phyloP scores from a whole-genome alignment of 2,329 filamentous ascomycete genomes.

The Cryphonectria naterciae region DNA sequence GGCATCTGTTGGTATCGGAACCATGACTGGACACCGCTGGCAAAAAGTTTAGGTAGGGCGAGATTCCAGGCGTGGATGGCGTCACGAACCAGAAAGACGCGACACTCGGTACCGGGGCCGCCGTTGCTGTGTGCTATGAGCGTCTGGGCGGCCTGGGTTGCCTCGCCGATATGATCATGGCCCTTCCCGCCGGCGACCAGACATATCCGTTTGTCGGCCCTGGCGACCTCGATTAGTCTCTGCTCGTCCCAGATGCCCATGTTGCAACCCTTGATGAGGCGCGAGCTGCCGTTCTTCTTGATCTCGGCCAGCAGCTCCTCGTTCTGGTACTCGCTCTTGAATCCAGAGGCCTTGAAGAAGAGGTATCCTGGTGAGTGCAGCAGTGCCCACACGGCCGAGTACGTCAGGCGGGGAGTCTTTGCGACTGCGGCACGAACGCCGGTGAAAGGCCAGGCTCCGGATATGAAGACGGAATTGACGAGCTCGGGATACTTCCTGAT shows the following conservation, averaged over 20 bases:
- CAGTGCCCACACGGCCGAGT: conserved; percentile 24
- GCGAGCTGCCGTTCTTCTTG: conserved; percentile 37
- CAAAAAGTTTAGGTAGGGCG: conserved; percentile 45
- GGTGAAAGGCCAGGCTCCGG: conserved; percentile 38
- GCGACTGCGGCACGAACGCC: conserved; percentile 15
- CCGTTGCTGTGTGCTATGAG: conserved; percentile 37
- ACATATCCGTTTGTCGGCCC: conserved; percentile 30
- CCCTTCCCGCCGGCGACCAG: conserved; percentile 38
- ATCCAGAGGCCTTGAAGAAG: conserved; percentile 35
- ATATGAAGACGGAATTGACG: conserved; percentile 41
- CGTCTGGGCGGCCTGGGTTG: conserved; percentile 30
- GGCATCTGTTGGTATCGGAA: conserved; percentile 31
- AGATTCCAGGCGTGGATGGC: conserved; percentile 48
- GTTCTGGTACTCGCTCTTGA: conserved; percentile 31
- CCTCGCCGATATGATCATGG: conserved; percentile 38
- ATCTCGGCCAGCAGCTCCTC: conserved; percentile 41
- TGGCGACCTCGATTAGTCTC: conserved; percentile 31
- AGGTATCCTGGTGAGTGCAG: conserved; percentile 23
- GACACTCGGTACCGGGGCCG: conserved; percentile 27
- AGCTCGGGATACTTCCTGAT: conserved; percentile 41
- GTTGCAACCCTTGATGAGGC: conserved; percentile 17
- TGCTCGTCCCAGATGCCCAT: conserved; percentile 35
- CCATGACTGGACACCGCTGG: conserved; percentile 43
- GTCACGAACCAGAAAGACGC: conserved; percentile 38
- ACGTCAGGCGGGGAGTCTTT: conserved; percentile 10